Evolutionary conservation across 2,329 filamentous ascomycete species (phyloP).

Genomic region (Penicillium sp.): DNA sequence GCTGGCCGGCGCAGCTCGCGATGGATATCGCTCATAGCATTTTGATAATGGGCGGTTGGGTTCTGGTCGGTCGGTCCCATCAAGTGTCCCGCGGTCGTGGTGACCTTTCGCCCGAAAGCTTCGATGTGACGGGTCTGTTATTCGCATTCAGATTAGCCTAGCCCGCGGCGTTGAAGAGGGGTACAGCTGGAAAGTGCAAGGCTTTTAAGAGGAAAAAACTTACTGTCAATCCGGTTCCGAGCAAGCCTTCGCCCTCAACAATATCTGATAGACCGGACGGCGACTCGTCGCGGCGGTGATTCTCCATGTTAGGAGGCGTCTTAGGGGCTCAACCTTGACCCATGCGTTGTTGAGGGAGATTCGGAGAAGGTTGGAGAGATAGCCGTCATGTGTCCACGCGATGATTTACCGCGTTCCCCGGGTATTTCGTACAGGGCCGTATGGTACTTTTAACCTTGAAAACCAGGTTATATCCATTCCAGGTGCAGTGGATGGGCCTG

Average conservation of each 20-base stretch:
- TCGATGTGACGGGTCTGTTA: slow-evolving; percentile 79
- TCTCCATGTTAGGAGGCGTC: slow-evolving; percentile 40
- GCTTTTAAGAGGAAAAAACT: slow-evolving; percentile 5
- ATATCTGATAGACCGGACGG: slow-evolving; percentile 43
- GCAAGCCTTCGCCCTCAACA: slow-evolving; percentile 45
- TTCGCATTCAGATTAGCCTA: slow-evolving; percentile 10
- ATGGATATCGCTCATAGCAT: slow-evolving; percentile 84
- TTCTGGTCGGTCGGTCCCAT: slow-evolving; percentile 65
- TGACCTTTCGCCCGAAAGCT: slow-evolving; percentile 91
- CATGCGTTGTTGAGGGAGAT: slow-evolving; percentile 25
- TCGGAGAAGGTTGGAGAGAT: slow-evolving; percentile 18
- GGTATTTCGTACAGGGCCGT: slow-evolving; percentile 13
- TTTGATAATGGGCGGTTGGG: slow-evolving; percentile 71
- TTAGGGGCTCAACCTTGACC: slow-evolving; percentile 25
- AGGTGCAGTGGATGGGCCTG: slow-evolving; percentile 3
- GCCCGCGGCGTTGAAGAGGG: slow-evolving; percentile 8
- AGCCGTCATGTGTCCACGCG: slow-evolving; percentile 28
- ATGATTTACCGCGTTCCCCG: slow-evolving; percentile 34
- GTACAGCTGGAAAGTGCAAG: background rate
- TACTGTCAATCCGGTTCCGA: slow-evolving; percentile 52
- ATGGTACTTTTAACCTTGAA: slow-evolving; percentile 24
- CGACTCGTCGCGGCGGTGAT: slow-evolving; percentile 47
- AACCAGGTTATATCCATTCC: background rate
- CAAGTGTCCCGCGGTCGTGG: slow-evolving; percentile 86
- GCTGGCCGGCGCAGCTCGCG: slow-evolving; percentile 81